Evolutionary conservation across 2,329 filamentous ascomycete genomes (phyloP), one percentile per base, ranked within the genome.

Genomic region (Xylariaceae sp.): DNA sequence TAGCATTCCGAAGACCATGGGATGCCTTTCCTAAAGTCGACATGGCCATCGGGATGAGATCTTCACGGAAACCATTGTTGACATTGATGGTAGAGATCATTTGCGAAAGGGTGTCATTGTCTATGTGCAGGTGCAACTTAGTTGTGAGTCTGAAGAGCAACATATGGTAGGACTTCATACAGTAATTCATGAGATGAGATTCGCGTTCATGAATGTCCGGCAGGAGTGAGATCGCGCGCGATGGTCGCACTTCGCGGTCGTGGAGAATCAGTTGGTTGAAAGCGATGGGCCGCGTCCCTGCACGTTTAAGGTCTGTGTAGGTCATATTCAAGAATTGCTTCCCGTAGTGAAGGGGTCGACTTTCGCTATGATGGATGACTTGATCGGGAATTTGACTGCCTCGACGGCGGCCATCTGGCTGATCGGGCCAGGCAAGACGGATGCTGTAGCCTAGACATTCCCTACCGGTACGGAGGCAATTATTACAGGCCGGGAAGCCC

Each of bases 1-100:
- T 74, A 20, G 71, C 69, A 42, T 72, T 66, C 37, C 67, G 62
- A 17, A 75, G 62, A 21, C 67, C 69, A 12, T 58, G 49, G 3
- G 68, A 65, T 22, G 67, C 62, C 22, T 57, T 53, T 29, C 65
- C 65, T 5, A 56, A 51, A 14, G 49, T 58, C 2, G 64, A 58
- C 4, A 75, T 52, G 1, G 70, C 71, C 68, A 74, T 72, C 25
- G 71, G 72, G 2, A 75, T 56, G 4, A 75, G 55, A 45, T 71
- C 63, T 25, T 66, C 62, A 27, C 68, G 68, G 49, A 75, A 75
- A 7, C 72, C 72, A 51, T 75, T 75, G 42, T 65, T 62, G 46
- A 67, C 58, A 42, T 73, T 65, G 37, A 72, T 67, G 4, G 72
- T 74, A 3, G 71, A 74, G 36, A 74, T 69, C 64, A 75, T 73